Conservation (phyloP, 345 rosid genomes). For the Raphanus raphanistrum region DNA sequence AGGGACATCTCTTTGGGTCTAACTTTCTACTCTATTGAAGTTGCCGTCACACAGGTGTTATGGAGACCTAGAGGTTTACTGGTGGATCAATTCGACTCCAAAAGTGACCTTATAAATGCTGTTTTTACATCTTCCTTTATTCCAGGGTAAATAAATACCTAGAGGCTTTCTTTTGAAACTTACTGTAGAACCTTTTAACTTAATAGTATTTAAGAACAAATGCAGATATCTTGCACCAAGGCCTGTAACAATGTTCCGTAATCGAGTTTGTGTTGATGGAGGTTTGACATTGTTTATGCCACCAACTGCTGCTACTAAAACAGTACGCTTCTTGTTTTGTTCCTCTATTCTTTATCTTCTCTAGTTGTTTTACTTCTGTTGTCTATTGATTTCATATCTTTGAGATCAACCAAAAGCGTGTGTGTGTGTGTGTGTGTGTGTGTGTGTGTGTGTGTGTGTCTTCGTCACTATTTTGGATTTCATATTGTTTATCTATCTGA, state of each 20-base stretch:
- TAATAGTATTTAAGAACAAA: not conserved
- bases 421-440: not conserved
- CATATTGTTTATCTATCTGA: slow-evolving; percentile 1
- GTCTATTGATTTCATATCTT: not conserved
- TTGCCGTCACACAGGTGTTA: slow-evolving; percentile 88
- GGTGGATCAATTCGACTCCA: slow-evolving; percentile 93
- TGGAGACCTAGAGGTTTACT: slow-evolving; percentile 91
- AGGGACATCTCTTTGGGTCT: not conserved
- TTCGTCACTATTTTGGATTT: not conserved
- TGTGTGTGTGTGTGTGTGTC: not conserved
- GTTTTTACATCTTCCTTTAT: slow-evolving; percentile 86
- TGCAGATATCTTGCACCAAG: slow-evolving; percentile 92
- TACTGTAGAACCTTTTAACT: not conserved
- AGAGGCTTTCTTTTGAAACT: slow-evolving; percentile 10
- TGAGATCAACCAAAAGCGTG: not conserved
- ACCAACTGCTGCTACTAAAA: slow-evolving; percentile 86
- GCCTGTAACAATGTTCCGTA: slow-evolving; percentile 84
- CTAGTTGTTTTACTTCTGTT: not conserved
- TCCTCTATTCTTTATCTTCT: not conserved
- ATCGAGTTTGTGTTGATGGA: slow-evolving; percentile 89
- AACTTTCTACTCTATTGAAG: slow-evolving; percentile 43
- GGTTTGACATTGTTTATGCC: slow-evolving; percentile 96
- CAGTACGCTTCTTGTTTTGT: slow-evolving; percentile 50
- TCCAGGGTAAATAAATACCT: slow-evolving; percentile 68
- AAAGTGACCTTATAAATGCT: slow-evolving; percentile 85